Base-by-base conservation (phyloP, 1,284 basidiomycete species). In the Ganoderma boninense region DNA sequence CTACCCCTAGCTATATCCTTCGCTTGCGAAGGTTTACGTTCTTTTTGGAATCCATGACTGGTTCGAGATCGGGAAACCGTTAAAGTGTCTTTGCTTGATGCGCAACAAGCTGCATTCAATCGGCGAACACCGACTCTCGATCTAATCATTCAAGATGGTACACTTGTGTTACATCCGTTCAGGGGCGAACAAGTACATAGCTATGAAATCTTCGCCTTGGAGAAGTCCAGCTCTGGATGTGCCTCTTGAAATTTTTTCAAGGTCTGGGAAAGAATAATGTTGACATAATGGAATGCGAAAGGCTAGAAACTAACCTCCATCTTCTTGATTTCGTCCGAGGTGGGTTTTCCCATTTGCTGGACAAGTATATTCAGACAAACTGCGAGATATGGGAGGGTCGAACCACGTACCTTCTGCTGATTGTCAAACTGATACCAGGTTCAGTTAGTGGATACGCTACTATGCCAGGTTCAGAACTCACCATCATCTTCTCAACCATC, bases 401-500 rank as follows among this genome's bases (percentile, higher is more conserved):
- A 1, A 56, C 26, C 78, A 94, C 96, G 32, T 78, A 94, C 96
- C 87, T 96, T 98, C 82, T 99, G 97, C 78, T 97, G 95, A 78
- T 99, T 98, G 81, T 99, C 98, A 77, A 97, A 98, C 66, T 66
- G 40, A 63, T 59, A 38, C 40, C n/a, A 59, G 10, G 63, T 59
- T 61, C 69, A 73, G 71, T 56, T 52, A 11, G 46, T 57, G 66
- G n/a, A 61, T 43, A 14, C 42, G 7, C 2, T 6, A 44, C 23
- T 13, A 23, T 23, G 40, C 18, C 23, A 14, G 16, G 20, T 11
- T n/a, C 3, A 13, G 20, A 52, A 79, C 93, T 76, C 83, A 97
- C 97, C 97, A 99, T 99, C 98, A 99, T 99, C 86, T 99, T 99
- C 83, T 99, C 98, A 0, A 99, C 98, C 95, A 99, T 96, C 0